A percentile compares a stretch with the other conserved stretches of the same genome.
phyloP scores from a whole-genome alignment of 108 stramenopile species.

The Stephanodiscus triporus region DNA sequence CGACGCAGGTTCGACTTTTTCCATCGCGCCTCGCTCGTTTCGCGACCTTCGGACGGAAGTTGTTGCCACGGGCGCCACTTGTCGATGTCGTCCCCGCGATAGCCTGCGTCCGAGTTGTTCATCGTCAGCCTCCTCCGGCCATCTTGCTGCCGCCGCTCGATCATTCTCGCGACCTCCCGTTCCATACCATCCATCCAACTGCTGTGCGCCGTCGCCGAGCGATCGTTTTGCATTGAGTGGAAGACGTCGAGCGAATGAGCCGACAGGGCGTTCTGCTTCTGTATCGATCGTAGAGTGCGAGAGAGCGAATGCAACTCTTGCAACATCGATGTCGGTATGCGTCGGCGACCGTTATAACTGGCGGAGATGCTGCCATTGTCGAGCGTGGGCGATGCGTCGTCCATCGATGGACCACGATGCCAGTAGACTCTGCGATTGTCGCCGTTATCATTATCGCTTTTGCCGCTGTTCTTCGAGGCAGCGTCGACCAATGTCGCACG shows the following conservation, averaged over 20 bases:
- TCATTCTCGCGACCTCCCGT: not conserved
- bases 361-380: not conserved
- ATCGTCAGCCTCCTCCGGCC: not conserved
- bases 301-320: constrained; percentile 1
- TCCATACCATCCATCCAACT: not conserved
- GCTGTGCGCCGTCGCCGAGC: not conserved
- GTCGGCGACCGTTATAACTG: not conserved
- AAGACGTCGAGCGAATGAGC: constrained; percentile 3
- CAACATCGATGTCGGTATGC: not conserved
- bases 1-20: not conserved
- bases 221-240: not conserved
- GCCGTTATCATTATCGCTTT: not conserved
- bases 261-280: constrained; percentile 2
- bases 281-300: not conserved
- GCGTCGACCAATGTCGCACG: not conserved
- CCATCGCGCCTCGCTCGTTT: not conserved
- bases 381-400: not conserved
- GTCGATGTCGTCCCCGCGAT: not conserved
- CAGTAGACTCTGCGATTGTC: not conserved
- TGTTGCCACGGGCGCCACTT: not conserved
- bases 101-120: not conserved
- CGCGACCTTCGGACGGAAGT: not conserved
- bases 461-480: constrained; percentile 7
- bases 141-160: not conserved
- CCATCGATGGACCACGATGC: not conserved